These are phyloP conservation scores for Trematosphaeria pertusa DNA, from an alignment of 2,329 filamentous ascomycete genomes.

Conservation along the genomic window DNA sequence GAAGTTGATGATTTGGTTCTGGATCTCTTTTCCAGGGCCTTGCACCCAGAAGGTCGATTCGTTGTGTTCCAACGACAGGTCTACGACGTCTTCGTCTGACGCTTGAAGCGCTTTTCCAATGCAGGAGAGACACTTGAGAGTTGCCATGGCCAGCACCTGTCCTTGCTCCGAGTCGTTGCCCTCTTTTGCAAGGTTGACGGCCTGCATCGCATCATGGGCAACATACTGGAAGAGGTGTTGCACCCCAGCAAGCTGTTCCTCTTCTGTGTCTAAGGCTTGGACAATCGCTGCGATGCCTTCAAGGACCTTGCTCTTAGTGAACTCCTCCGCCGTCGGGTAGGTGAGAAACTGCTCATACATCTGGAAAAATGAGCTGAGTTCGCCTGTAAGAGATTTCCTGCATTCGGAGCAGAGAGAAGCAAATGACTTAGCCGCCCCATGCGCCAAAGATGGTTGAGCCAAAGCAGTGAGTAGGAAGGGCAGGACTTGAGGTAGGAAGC, in stretches of 20 bases:
- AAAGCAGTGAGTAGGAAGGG: constrained; percentile 77
- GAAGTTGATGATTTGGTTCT: constrained; percentile 60
- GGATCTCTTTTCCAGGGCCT: constrained; percentile 57
- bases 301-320: constrained; percentile 75
- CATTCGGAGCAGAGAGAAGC: constrained; percentile 77
- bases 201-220: constrained; percentile 63
- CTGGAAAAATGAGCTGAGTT: constrained; percentile 72
- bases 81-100: constrained; percentile 69
- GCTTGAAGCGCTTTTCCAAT: constrained; percentile 77
- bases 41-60: constrained; percentile 57
- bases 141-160: constrained; percentile 56
- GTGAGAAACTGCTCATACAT: constrained; percentile 73
- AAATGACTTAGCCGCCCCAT: constrained; percentile 77
- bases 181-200: constrained; percentile 39
- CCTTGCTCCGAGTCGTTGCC: constrained; percentile 48
- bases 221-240: constrained; percentile 67
- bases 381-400: constrained; percentile 69
- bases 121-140: constrained; percentile 71
- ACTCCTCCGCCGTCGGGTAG: constrained; percentile 67
- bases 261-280: constrained; percentile 70
- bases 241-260: constrained; percentile 61
- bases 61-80: constrained; percentile 64
- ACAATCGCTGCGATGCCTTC: constrained; percentile 78
- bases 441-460: constrained; percentile 66
- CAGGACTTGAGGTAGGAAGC: constrained; percentile 72